Evolutionary conservation across 805 yeast species (phyloP).

Genomic region (Clavispora fructus): DNA sequence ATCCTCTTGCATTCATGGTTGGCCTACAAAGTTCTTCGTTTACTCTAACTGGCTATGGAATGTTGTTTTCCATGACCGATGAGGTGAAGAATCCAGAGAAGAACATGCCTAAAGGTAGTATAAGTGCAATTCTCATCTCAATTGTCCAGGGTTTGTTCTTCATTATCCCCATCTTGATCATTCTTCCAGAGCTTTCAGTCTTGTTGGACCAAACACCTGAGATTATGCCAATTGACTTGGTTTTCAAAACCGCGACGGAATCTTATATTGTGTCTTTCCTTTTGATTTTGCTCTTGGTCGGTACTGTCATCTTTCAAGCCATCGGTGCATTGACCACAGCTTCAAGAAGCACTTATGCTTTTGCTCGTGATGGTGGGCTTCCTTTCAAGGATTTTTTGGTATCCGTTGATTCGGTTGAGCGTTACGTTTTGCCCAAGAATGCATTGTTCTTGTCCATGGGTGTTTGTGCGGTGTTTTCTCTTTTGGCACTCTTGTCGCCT

Average conservation of each 20-base stretch:
- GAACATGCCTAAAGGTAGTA: slow-evolving; percentile 69
- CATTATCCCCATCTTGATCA: slow-evolving; percentile 64
- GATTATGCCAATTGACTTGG: slow-evolving; percentile 73
- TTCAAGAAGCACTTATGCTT: slow-evolving; percentile 74
- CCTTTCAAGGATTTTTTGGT: slow-evolving; percentile 65
- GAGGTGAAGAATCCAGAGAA: slow-evolving; percentile 74
- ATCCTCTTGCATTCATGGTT: slow-evolving; percentile 62
- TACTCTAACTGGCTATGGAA: slow-evolving; percentile 78
- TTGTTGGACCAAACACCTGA: slow-evolving; percentile 56
- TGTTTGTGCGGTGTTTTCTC: slow-evolving; percentile 54
- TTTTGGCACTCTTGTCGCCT: slow-evolving; percentile 61
- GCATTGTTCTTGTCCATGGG: slow-evolving; percentile 62
- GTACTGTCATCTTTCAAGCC: slow-evolving; percentile 69
- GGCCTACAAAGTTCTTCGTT: slow-evolving; percentile 77
- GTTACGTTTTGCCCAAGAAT: slow-evolving; percentile 62
- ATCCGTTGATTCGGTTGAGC: slow-evolving; percentile 52
- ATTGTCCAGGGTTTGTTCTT: slow-evolving; percentile 67
- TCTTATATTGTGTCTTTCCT: slow-evolving; percentile 66
- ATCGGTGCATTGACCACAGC: slow-evolving; percentile 78
- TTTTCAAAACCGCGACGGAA: slow-evolving; percentile 65
- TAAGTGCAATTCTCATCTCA: slow-evolving; percentile 59
- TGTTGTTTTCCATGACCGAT: slow-evolving; percentile 76
- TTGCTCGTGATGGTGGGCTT: slow-evolving; percentile 78
- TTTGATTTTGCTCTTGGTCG: slow-evolving; percentile 59
- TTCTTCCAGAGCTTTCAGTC: slow-evolving; percentile 59